Conservation (phyloP, 2,329 filamentous ascomycete species). For the Apiospora hydei region DNA sequence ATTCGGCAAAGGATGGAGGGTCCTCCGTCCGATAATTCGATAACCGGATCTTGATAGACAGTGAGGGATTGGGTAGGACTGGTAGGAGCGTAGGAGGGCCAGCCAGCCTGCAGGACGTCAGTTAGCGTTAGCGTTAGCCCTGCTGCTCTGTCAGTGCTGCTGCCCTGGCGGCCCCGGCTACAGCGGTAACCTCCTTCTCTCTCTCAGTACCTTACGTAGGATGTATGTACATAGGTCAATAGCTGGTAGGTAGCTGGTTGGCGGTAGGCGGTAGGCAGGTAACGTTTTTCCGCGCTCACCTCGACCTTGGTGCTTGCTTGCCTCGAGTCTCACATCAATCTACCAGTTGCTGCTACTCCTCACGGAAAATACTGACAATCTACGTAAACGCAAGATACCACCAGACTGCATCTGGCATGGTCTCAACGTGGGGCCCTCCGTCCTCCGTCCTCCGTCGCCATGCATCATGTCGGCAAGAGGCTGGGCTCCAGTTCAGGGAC, state of each 20-base stretch:
- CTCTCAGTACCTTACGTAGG: not conserved
- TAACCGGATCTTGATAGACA: slow-evolving; percentile 21
- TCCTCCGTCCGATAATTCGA: slow-evolving; percentile 19
- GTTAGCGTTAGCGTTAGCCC: not conserved
- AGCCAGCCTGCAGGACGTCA: not conserved
- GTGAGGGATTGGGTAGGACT: not conserved
- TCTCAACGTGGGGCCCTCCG: not conserved
- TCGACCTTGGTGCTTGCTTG: no score
- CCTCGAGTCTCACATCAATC: no score
- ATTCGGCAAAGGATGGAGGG: slow-evolving; percentile 28
- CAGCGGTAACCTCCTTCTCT: not conserved
- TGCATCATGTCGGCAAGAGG: slow-evolving; percentile 20
- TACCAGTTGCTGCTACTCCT: no score
- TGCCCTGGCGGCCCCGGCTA: slow-evolving; percentile 1
- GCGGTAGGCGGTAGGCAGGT: no score
- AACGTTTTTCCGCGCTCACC: no score
- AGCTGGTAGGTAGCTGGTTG: no score
- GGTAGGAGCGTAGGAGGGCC: not conserved
- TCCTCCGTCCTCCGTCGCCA: not conserved
- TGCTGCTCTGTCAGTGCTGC: no score
- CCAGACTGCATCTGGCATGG: not conserved
- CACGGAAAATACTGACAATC: no score
- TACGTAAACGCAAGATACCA: no score
- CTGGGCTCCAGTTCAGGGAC: slow-evolving; percentile 18
- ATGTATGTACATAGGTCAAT: no score